Evolutionary conservation across 768 basidiomycete genomes (phyloP), one percentile per base, ranked within the genome.

Genomic region (Pholiota conissans): DNA sequence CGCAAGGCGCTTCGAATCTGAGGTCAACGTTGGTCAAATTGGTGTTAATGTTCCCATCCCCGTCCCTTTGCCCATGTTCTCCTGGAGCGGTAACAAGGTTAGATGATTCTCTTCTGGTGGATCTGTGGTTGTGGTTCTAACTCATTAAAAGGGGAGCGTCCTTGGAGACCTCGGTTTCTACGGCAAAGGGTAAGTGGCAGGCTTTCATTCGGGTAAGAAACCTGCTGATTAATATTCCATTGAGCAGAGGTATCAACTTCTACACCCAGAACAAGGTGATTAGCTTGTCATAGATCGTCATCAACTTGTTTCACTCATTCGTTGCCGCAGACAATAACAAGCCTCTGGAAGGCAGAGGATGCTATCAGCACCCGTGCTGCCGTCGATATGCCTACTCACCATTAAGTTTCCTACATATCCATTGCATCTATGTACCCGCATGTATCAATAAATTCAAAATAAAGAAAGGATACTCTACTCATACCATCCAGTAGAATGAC

Each of bases 61-160:
- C 13, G 96, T 99, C 5, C 96, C 96, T 45, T 66, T 83, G 55
- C 90, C 90, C 14, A 95, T 97, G 91, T 98, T 97, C 76, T 84
- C 93, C 27, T 96, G 93, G 93, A 93, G 91, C 65, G 96, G 97
- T 26, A 96, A 95, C 76, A 96, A 95, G 79, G 83, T 79, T 49
- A 55, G 61, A 29, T 56, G 58, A 47, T 9, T 52, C 13, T n/a
- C 40, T n/a, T 5, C 29, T 18, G 14, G 22, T 14, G 50, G 52
- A 40, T 49, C 30, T 59, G 20, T 50, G 34, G 59, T 20, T 50
- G 20, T 18, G 39, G 22, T 48, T 35, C 24, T 58, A 26, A 30
- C 40, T 18, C 35, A 47, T 32, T 37, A 42, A 48, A 40, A 85
- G 84, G 87, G 77, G 37, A 92, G 90, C 65, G 85, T 85, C 65